phyloP scores from a whole-genome alignment of 2,329 filamentous ascomycete genomes.

The Pseudocercospora fuligena region DNA sequence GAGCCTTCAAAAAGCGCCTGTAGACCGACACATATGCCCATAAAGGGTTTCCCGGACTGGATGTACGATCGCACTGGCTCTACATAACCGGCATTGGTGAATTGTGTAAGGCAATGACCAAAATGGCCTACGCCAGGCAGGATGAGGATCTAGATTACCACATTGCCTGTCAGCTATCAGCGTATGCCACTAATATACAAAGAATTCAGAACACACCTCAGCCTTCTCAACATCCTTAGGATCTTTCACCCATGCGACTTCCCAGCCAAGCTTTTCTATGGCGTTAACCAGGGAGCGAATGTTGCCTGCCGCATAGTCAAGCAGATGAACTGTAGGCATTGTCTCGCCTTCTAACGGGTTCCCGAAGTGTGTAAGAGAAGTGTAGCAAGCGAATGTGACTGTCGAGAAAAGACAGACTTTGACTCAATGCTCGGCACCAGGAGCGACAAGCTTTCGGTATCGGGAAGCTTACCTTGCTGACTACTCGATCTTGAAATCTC shows the following conservation, averaged over 20 bases:
- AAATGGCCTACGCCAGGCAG: slow-evolving; percentile 97
- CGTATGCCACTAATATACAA: slow-evolving; percentile 10
- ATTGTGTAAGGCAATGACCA: slow-evolving; percentile 88
- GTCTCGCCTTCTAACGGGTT: slow-evolving; percentile 1
- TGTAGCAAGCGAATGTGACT: background rate
- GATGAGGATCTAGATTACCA: slow-evolving; percentile 74
- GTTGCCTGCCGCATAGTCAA: slow-evolving; percentile 94
- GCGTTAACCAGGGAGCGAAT: slow-evolving; percentile 95
- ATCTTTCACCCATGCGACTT: slow-evolving; percentile 86
- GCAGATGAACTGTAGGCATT: slow-evolving; percentile 79
- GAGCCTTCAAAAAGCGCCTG: slow-evolving; percentile 90
- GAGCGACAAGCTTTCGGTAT: background rate
- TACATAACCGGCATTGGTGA: slow-evolving; percentile 79
- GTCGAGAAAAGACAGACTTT: slow-evolving; percentile 10
- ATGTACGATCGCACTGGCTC: slow-evolving; percentile 84
- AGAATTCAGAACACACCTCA: slow-evolving; percentile 62
- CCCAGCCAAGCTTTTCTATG: slow-evolving; percentile 92
- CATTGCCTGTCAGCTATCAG: slow-evolving; percentile 41
- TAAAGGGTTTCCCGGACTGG: slow-evolving; percentile 89
- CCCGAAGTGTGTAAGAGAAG: background rate
- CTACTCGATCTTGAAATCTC: background rate
- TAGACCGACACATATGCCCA: slow-evolving; percentile 94
- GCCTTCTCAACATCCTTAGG: slow-evolving; percentile 84
- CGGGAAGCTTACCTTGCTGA: slow-evolving; percentile 5
- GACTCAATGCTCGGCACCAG: slow-evolving; percentile 8